Base-by-base conservation (phyloP, 257 asterid species). In the Ligustrum vulgare region DNA sequence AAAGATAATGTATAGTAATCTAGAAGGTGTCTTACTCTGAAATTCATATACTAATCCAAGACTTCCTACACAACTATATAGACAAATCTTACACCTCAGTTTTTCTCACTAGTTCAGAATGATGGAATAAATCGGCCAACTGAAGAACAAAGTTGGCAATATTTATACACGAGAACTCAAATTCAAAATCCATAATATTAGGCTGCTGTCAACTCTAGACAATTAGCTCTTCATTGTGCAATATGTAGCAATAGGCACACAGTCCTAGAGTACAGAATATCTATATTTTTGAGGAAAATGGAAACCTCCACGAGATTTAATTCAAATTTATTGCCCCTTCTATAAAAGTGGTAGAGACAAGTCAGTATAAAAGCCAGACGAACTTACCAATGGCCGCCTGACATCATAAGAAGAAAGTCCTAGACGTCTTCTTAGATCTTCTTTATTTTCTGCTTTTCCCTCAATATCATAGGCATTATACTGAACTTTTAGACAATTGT, bases 381-480 rank as follows among this genome's bases (percentile, higher is more conserved):
- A 51, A 80, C 80, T 78, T 87, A 92, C 99, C 97, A 94, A 82
- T 47, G 99, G 99, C 76, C 84, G 94, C 49, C 89, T 78, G 71
- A 43, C 28, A 43, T 83, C 83, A 63, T 80, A 74, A 81, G 89
- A 87, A 80, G 97, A 88, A 81, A 95, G 81, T 51, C 89, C 79
- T 3, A 92, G 88, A 71, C 77, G 84, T 82, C 89, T 89, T 86
- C 91, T 87, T 83, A 95, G 83, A 83, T 91, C 94, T 78, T 83
- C 88, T 86, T 95, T 92, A 77, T 95, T 95, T 83, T 88, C 89
- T 67, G 83, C 83, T 85, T 93, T 95, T 73, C 96, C 98, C 54
- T 84, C 90, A 62, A 82, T 82, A 77, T 95, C 98, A 56, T 78
- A 76, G 83, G 93, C 81, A 78, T 77, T 87, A 77, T 92, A 95